Conservation (phyloP, 1,284 basidiomycete species). For the Pseudozyma sp. region DNA sequence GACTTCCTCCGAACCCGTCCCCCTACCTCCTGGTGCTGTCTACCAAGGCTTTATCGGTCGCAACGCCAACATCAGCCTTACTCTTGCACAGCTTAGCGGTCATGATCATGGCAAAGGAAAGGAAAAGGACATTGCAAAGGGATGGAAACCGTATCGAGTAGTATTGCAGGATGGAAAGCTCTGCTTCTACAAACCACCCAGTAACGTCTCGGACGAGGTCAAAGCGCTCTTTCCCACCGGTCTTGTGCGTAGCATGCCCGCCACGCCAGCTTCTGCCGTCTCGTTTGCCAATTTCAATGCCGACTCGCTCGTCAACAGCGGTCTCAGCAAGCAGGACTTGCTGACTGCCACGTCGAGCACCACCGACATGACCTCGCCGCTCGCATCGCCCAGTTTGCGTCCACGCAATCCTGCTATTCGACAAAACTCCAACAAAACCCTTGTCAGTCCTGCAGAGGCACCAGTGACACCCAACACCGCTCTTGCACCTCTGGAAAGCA, state of each 20-base stretch:
- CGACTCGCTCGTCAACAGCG: slow-evolving; percentile 44
- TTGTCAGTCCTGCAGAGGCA: neutral
- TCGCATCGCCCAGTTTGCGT: slow-evolving; percentile 25
- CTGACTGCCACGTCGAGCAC: slow-evolving; percentile 54
- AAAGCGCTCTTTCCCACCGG: slow-evolving; percentile 54
- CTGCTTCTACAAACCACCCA: slow-evolving; percentile 65
- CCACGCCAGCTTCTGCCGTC: slow-evolving; percentile 20
- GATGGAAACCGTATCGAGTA: slow-evolving; percentile 68
- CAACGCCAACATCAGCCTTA: slow-evolving; percentile 60
- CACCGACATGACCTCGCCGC: slow-evolving; percentile 33
- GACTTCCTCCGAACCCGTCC: slow-evolving; percentile 21
- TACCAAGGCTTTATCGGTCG: slow-evolving; percentile 60
- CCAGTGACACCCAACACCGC: slow-evolving; percentile 11
- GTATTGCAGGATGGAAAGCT: slow-evolving; percentile 60
- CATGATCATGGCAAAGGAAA: slow-evolving; percentile 40
- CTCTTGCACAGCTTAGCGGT: slow-evolving; percentile 52
- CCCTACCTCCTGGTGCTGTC: slow-evolving; percentile 49
- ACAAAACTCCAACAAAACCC: slow-evolving; percentile 21
- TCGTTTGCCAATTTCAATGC: slow-evolving; percentile 34
- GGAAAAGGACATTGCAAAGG: slow-evolving; percentile 60
- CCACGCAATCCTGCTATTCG: slow-evolving; percentile 27
- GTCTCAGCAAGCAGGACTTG: slow-evolving; percentile 58
- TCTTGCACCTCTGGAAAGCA: neutral
- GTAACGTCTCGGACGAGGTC: slow-evolving; percentile 61
- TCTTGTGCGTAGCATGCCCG: slow-evolving; percentile 29